phyloP scores from a whole-genome alignment of 495 filamentous ascomycete genomes.

The Podospora appendiculata region DNA sequence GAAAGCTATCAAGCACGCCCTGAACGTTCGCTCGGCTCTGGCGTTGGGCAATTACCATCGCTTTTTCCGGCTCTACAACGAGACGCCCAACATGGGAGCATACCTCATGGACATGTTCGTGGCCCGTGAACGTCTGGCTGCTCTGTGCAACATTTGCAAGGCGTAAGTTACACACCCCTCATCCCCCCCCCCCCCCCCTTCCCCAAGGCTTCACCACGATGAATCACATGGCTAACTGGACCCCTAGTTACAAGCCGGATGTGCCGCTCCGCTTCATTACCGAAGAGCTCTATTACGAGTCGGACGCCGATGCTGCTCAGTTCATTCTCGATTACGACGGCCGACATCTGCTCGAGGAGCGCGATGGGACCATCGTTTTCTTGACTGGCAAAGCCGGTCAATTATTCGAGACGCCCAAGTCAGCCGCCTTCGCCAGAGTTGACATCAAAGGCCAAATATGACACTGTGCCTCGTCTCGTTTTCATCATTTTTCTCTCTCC shows the following conservation, averaged over 20 bases:
- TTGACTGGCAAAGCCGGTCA: slow-evolving; percentile 64
- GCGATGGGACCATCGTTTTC: slow-evolving; percentile 62
- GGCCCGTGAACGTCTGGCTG: slow-evolving; percentile 82
- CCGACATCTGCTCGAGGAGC: slow-evolving; percentile 70
- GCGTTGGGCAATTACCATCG: slow-evolving; percentile 94
- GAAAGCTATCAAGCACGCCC: slow-evolving; percentile 77
- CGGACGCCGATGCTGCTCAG: slow-evolving; percentile 78
- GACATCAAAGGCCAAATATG: slow-evolving; percentile 97
- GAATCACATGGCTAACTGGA: slow-evolving; percentile 24
- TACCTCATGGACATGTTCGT: slow-evolving; percentile 99
- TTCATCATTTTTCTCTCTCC: slow-evolving; percentile 11
- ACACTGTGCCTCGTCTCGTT: slow-evolving; percentile 16
- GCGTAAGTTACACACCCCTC: slow-evolving; percentile 55
- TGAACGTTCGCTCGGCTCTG: slow-evolving; percentile 83
- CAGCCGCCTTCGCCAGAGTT: slow-evolving; percentile 69
- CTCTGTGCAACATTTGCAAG: slow-evolving; percentile 84
- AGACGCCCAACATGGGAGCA: slow-evolving; percentile 93
- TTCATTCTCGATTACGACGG: slow-evolving; percentile 77
- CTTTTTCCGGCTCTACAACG: slow-evolving; percentile 91
- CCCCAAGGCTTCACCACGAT: background rate
- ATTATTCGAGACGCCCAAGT: slow-evolving; percentile 65
- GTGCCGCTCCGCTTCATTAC: slow-evolving; percentile 86
- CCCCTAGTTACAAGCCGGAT: slow-evolving; percentile 75
- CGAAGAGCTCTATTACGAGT: slow-evolving; percentile 92
- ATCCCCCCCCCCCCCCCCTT: background rate